Evolutionary conservation across 108 stramenopile genomes (phyloP), one percentile per base, ranked within the genome.

Genomic region (Skeletonema grethae): DNA sequence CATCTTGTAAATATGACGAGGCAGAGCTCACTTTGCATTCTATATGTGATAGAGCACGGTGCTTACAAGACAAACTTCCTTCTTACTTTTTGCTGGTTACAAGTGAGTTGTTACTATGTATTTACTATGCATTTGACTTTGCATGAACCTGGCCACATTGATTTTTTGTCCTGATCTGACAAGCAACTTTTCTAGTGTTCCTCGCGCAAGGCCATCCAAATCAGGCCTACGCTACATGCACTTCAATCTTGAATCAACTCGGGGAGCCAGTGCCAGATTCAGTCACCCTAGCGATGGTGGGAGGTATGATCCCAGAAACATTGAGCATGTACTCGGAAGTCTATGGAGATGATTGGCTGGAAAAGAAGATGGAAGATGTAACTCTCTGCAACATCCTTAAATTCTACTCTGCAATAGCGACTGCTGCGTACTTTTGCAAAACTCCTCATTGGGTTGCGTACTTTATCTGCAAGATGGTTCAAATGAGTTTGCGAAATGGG

Each of bases 171-270:
- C 36, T 38, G 1, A 34, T 11, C 9, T 28, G 1, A 1, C 25
- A 28, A 0, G 0, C 25, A 0, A 28, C 25, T 28, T 28, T 28
- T 28, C 10, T 38, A 38, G 36, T 38, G 1, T 38, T 38, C 36
- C 36, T 38, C 10, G 10, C 36, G 9, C 36, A 38, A 11, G 36
- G 36, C 0, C 36, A 38, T 38, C 9, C 10, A 2, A 11, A 11
- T 38, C 10, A 38, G 36, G 36, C 56, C 15, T 57, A 25, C 56
- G 10, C 56, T 57, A 57, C 56, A 24, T 57, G 56, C 56, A 10
- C 24, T 24, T 24, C 22, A 2, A 28, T 57, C 15, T 57, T 57
- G 10, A 25, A 12, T 57, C 56, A 57, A 28, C 15, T 57, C 15
- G 25, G 25, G 24, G 56, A 57, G 25, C 0, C 56, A 11, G 25